Evolutionary conservation across 2,329 filamentous ascomycete species (phyloP).

Genomic region (Falciphora oryzae): DNA sequence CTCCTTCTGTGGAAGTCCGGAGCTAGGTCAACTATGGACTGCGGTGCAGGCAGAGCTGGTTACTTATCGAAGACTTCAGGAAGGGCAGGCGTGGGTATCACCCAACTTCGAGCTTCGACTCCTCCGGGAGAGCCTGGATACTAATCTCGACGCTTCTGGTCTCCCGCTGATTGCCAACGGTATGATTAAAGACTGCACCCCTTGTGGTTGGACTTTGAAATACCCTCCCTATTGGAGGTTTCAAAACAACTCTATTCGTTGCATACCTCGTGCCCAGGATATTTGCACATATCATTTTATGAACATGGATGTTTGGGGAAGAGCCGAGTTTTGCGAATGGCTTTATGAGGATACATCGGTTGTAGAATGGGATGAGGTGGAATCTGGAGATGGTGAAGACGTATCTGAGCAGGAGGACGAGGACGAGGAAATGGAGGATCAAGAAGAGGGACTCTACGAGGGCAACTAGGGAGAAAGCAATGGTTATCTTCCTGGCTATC

Average conservation of each 20-base stretch:
- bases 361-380: not conserved
- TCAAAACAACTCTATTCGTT: too few species aligned
- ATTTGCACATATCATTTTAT: conserved; percentile 9
- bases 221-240: too few species aligned
- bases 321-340: conserved; percentile 1
- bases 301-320: conserved; percentile 10
- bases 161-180: conserved; percentile 6
- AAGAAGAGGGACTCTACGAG: not conserved
- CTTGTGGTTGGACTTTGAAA: not conserved
- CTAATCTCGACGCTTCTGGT: not conserved
- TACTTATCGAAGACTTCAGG: conserved; percentile 7
- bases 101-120: conserved; percentile 1
- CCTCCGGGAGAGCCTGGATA: not conserved
- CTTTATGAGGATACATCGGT: not conserved
- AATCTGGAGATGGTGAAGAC: not conserved
- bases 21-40: conserved; percentile 9
- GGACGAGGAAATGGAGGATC: not conserved
- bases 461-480: too few species aligned
- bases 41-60: conserved; percentile 9
- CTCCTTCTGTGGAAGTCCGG: not conserved
- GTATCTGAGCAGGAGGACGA: not conserved
- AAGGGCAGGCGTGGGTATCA: conserved; percentile 6
- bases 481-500: too few species aligned
- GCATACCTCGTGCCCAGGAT: conserved; percentile 5
- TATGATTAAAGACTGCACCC: not conserved